Evolutionary conservation across 1,284 basidiomycete species (phyloP).

Genomic region (Filobasidium uniguttulatum): DNA sequence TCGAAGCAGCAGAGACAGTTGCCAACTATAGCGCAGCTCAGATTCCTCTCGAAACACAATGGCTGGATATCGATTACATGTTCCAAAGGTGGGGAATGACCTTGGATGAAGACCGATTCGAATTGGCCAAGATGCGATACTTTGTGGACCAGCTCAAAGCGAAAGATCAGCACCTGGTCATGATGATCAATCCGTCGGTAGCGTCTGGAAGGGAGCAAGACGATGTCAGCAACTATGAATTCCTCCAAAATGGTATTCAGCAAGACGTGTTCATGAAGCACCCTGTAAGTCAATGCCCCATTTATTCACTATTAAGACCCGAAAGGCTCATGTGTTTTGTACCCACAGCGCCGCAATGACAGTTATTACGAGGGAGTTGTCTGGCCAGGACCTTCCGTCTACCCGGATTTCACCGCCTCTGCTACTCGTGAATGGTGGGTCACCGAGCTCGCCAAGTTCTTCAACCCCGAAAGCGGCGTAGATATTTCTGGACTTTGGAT

Average conservation of each 20-base stretch:
- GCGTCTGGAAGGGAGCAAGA: constrained; percentile 21
- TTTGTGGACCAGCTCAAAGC: constrained; percentile 49
- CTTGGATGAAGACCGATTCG: constrained; percentile 54
- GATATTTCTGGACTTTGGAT: constrained; percentile 9
- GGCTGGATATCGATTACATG: constrained; percentile 49
- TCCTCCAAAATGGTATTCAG: not conserved
- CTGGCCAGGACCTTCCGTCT: constrained; percentile 57
- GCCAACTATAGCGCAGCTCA: constrained; percentile 19
- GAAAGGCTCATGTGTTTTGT: no score
- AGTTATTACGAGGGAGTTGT: constrained; percentile 50
- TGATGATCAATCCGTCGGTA: constrained; percentile 58
- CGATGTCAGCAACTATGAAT: not conserved
- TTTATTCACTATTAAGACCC: no score
- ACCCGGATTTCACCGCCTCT: constrained; percentile 53
- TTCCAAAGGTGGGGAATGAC: constrained; percentile 45
- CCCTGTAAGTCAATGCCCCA: not conserved
- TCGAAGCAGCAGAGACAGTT: constrained; percentile 23
- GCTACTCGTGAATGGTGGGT: constrained; percentile 46
- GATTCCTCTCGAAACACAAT: constrained; percentile 30
- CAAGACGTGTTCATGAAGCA: not conserved
- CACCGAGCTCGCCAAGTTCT: constrained; percentile 8
- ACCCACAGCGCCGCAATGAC: constrained; percentile 51
- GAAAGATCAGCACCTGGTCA: constrained; percentile 47
- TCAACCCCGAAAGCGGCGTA: constrained; percentile 12
- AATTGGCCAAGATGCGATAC: constrained; percentile 48